Evolutionary conservation across 805 yeast genomes (phyloP).

Genomic region (Lipomyces spencermartinsiae): DNA sequence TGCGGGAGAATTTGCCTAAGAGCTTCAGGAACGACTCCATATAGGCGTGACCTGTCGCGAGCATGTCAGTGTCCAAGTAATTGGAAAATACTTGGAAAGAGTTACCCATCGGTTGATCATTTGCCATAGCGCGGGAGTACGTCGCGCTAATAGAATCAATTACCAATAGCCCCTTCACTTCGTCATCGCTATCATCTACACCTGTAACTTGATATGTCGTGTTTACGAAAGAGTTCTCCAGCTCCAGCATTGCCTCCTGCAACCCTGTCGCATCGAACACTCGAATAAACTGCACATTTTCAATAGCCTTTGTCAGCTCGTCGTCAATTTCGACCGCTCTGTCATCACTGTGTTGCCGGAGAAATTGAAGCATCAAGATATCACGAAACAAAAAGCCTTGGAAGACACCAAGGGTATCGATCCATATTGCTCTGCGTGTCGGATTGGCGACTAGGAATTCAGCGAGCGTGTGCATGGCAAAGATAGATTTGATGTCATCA

Average conservation of each 20-base stretch:
- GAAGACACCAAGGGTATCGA: conserved; percentile 30
- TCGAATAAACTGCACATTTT: conserved; percentile 22
- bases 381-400: conserved; percentile 26
- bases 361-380: neutral
- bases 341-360: neutral
- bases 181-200: neutral
- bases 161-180: conserved; percentile 10
- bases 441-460: conserved; percentile 17
- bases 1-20: neutral
- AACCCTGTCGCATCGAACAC: conserved; percentile 31
- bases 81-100: neutral
- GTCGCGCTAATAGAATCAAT: conserved; percentile 20
- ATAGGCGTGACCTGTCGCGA: conserved; percentile 17
- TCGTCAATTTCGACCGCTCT: neutral
- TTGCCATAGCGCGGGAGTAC: conserved; percentile 25
- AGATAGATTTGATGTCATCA: conserved; percentile 12
- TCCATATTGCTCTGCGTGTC: conserved; percentile 20
- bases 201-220: neutral
- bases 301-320: neutral
- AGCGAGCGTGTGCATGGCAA: conserved; percentile 31
- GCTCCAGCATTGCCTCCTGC: conserved; percentile 13
- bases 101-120: conserved; percentile 19
- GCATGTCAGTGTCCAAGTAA: neutral
- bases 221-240: conserved; percentile 1
- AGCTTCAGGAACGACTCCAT: conserved; percentile 9